These are phyloP conservation scores for Elymus sibiricus DNA, from an alignment of 176 grass and related monocot genomes.

Conservation along the genomic window DNA sequence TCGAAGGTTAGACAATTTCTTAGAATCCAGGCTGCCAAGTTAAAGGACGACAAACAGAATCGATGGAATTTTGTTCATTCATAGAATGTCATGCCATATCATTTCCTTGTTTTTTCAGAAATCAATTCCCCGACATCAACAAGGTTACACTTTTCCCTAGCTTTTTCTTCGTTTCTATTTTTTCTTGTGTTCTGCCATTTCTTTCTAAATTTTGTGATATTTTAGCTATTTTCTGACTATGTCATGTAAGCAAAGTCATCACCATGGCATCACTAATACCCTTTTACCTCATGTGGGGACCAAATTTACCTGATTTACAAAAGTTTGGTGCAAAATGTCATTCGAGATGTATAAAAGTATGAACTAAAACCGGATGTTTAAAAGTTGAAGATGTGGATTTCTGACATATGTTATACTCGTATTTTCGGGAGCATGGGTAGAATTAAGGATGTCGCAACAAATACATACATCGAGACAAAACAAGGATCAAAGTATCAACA, in stretches of 20 bases:
- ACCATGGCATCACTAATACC: no score
- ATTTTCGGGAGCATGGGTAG: no score
- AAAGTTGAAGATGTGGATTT: no score
- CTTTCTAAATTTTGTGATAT: background rate
- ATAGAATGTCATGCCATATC: background rate
- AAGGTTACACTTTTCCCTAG: background rate
- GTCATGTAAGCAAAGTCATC: no score
- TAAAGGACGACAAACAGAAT: background rate
- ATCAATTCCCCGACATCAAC: background rate
- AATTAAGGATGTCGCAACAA: no score
- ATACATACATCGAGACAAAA: background rate
- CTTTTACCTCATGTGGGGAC: no score
- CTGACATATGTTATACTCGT: no score
- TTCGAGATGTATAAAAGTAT: no score
- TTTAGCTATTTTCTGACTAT: no score
- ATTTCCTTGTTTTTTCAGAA: background rate
- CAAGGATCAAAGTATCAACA: background rate
- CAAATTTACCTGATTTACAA: no score
- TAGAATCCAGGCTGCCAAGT: background rate
- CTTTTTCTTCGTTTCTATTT: background rate
- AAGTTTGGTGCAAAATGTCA: no score
- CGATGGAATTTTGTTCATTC: background rate
- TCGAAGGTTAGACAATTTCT: background rate
- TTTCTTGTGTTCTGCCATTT: background rate
- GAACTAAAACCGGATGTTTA: no score